These are phyloP conservation scores for Blastobotrys buckinghamii DNA, from an alignment of 1,139 yeast genomes.

Conservation along the genomic window DNA sequence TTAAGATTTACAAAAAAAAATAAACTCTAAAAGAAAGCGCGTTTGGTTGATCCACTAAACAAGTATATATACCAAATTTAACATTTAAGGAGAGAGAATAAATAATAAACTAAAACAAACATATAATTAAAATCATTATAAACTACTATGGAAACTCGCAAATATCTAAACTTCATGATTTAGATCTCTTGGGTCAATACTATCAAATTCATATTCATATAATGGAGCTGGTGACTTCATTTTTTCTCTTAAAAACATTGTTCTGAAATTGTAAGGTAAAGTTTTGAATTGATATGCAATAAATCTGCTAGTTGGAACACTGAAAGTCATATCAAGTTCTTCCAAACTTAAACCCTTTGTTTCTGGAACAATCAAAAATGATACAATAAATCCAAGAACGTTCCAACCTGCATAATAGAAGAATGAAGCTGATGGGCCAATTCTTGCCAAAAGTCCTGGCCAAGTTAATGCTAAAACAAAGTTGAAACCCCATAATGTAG, in stretches of 20 bases:
- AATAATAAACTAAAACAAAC: no score
- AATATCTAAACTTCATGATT: neutral
- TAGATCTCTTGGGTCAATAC: neutral
- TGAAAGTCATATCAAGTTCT: constrained; percentile 49
- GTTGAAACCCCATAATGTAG: constrained; percentile 77
- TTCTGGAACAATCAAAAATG: constrained; percentile 49
- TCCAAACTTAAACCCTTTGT: constrained; percentile 55
- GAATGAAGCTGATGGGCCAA: constrained; percentile 79
- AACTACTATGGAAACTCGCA: neutral
- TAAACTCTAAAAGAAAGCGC: no score
- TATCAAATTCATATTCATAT: constrained; percentile 6
- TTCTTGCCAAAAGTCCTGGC: constrained; percentile 72
- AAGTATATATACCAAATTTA: no score
- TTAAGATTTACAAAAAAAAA: no score
- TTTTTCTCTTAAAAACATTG: constrained; percentile 15
- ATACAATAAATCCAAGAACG: constrained; percentile 51
- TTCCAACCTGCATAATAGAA: constrained; percentile 91
- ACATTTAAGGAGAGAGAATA: no score
- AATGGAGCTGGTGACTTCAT: constrained; percentile 1
- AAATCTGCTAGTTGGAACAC: constrained; percentile 31
- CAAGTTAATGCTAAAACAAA: constrained; percentile 76
- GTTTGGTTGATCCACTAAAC: no score
- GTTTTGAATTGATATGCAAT: constrained; percentile 32
- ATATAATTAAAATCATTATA: neutral
- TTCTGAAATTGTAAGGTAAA: constrained; percentile 28